A percentile compares a stretch with the other conserved stretches of the same genome.
Evolutionary conservation across 2,329 filamentous ascomycete genomes (phyloP).

Genomic region (Tolypocladium capitatum): DNA sequence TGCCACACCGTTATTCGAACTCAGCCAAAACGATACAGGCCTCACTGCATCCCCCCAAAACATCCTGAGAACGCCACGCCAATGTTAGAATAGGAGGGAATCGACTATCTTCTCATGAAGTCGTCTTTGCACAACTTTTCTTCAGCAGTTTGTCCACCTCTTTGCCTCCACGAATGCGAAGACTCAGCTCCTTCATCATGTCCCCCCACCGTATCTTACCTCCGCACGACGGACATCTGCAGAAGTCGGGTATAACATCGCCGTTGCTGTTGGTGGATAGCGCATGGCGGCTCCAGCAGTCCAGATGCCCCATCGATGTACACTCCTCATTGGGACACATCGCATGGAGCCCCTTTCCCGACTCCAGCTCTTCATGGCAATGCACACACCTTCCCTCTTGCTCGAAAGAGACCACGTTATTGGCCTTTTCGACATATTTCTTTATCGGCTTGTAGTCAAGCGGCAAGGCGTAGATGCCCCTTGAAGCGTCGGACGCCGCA

Average conservation of each 20-base stretch:
- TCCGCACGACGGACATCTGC: slow-evolving; percentile 59
- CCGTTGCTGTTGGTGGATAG: slow-evolving; percentile 23
- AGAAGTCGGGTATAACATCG: slow-evolving; percentile 51
- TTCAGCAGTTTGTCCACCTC: slow-evolving; percentile 59
- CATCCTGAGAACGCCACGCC: not conserved
- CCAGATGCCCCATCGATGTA: slow-evolving; percentile 44
- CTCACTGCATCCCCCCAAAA: not conserved
- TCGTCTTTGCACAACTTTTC: slow-evolving; percentile 18
- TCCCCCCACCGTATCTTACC: slow-evolving; percentile 54
- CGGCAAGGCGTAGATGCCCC: slow-evolving; percentile 40
- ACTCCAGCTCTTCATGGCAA: slow-evolving; percentile 31
- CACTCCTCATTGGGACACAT: slow-evolving; percentile 42
- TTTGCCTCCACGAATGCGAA: slow-evolving; percentile 57
- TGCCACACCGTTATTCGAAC: not conserved
- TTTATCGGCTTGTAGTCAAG: slow-evolving; percentile 42
- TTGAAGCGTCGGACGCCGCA: slow-evolving; percentile 8
- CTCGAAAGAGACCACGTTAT: slow-evolving; percentile 41
- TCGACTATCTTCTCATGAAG: not conserved
- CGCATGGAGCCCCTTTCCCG: slow-evolving; percentile 38
- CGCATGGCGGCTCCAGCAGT: slow-evolving; percentile 44
- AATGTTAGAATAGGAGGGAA: not conserved
- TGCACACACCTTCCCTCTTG: slow-evolving; percentile 41
- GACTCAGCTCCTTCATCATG: slow-evolving; percentile 69
- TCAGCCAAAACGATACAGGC: not conserved
- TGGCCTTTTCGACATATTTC: slow-evolving; percentile 41